Base-by-base conservation (phyloP, 1,284 basidiomycete species). In the Thecaphora thlaspeos region DNA sequence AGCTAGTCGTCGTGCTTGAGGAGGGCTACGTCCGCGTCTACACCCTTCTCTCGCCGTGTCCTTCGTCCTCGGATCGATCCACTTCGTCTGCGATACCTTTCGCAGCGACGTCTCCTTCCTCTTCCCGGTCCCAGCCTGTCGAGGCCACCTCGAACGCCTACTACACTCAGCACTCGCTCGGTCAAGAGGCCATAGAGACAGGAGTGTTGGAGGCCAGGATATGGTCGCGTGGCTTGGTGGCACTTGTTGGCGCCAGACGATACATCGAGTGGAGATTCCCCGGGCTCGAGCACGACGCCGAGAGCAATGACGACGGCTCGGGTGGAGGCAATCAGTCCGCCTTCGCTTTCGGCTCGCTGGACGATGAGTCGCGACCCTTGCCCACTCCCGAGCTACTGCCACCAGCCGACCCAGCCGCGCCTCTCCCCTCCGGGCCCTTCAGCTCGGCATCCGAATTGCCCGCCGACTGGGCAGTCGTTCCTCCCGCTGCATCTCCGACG, bases 21-120 rank as follows among this genome's bases (percentile, higher is more conserved):
- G 91, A 96, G 70, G 94, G 94, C 17, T 83, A 85, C 10, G 96
- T 95, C 76, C 84, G 94, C 38, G 75, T 96, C 18, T 96, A 97
- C 76, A 87, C 93, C 77, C 82, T 96, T 19, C 77, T 79, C 26
- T 70, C 49, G 10, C 71, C 60, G 5, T 68, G 52, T 34, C 71
- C 63, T 28, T 49, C 49, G 24, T 34, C 32, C 3, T 11, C 32
- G 7, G 32, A 34, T 14, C 32, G 32, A 4, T 34, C 32, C 32
- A 17, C 11, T 14, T 14, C 32, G 32, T 7, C 32, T 15, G 32
- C 32, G 32, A 22, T 22, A n/a, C 26, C 26, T 17, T 48, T 46
- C 10, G 51, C 51, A 21, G 36, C 39, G 26, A 23, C 54, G 4
- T 38, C 55, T 18, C 46, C 46, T 19, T 24, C 54, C 4, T 38